Conservation (phyloP, 2,329 filamentous ascomycete species). For the Emergomyces orientalis region DNA sequence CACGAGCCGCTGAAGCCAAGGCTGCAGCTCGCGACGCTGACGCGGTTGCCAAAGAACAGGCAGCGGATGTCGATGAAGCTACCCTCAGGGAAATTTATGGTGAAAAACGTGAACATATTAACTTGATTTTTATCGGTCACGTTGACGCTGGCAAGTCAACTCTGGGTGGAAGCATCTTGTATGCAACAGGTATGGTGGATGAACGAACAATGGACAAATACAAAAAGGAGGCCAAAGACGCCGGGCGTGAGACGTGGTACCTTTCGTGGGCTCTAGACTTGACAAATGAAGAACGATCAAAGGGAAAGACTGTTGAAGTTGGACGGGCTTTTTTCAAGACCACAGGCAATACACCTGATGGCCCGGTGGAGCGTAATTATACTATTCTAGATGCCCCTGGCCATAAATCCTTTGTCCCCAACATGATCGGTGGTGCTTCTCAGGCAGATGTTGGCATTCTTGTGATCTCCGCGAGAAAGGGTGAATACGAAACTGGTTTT, state of each 20-base stretch:
- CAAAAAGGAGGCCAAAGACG: conserved; percentile 90
- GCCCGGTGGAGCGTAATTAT: conserved; percentile 75
- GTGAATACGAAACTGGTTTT: conserved; percentile 97
- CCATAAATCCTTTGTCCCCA: conserved; percentile 95
- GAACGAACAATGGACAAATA: conserved; percentile 98
- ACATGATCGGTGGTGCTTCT: conserved; percentile 93
- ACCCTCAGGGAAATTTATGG: conserved; percentile 90
- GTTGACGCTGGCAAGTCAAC: conserved; percentile 98
- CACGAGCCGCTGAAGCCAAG: conserved; percentile 36
- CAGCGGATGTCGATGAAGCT: conserved; percentile 68
- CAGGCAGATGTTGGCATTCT: conserved; percentile 91
- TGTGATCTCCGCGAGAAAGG: conserved; percentile 92
- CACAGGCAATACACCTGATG: conserved; percentile 27
- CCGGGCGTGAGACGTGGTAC: conserved; percentile 97
- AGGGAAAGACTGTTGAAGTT: conserved; percentile 97
- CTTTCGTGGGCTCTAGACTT: conserved; percentile 96
- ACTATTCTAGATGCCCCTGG: conserved; percentile 94
- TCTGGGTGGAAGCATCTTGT: conserved; percentile 84
- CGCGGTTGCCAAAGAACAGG: conserved; percentile 73
- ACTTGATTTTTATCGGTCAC: conserved; percentile 96
- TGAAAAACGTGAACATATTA: conserved; percentile 69
- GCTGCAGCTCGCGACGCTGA: conserved; percentile 62
- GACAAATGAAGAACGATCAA: conserved; percentile 89
- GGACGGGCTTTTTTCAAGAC: conserved; percentile 95
- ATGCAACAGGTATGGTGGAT: conserved; percentile 97